phyloP scores from a whole-genome alignment of 1,284 basidiomycete species.

The Gomphus bonarii region DNA sequence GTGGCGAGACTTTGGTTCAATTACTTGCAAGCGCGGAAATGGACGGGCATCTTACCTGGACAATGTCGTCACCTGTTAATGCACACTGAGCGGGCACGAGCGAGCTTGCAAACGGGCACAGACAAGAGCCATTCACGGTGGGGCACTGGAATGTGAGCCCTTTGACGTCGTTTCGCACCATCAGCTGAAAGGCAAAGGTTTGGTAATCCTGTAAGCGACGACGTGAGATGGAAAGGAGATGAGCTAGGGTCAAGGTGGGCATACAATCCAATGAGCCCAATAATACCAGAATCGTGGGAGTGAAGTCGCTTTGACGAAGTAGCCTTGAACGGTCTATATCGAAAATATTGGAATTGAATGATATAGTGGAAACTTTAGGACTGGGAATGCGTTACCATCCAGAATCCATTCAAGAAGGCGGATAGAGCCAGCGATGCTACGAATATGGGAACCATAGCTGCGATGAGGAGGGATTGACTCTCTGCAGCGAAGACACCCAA shows the following conservation, averaged over 20 bases:
- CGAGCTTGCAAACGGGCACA: conserved; percentile 23
- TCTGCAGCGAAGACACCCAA: conserved; percentile 49
- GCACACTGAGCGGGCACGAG: conserved; percentile 19
- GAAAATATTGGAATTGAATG: background rate
- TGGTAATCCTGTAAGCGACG: background rate
- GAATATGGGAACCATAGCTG: conserved; percentile 46
- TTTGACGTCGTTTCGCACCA: conserved; percentile 34
- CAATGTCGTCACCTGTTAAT: conserved; percentile 23
- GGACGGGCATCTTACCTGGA: conserved; percentile 15
- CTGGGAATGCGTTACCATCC: conserved; percentile 33
- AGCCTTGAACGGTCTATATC: conserved; percentile 24
- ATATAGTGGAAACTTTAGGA: background rate
- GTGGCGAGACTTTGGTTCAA: background rate
- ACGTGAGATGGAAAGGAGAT: conserved; percentile 11
- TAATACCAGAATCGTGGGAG: conserved; percentile 50
- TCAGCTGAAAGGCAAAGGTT: conserved; percentile 15
- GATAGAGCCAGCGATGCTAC: conserved; percentile 49
- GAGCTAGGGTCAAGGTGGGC: conserved; percentile 21
- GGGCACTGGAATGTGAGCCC: conserved; percentile 37
- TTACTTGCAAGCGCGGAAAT: background rate
- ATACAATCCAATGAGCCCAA: conserved; percentile 46
- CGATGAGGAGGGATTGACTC: conserved; percentile 41
- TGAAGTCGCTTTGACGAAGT: conserved; percentile 38
- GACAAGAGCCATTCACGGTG: conserved; percentile 19
- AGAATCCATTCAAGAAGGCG: conserved; percentile 53